These are phyloP conservation scores for Beta corolliflora DNA, from an alignment of 179 eudicot species.

Conservation along the genomic window DNA sequence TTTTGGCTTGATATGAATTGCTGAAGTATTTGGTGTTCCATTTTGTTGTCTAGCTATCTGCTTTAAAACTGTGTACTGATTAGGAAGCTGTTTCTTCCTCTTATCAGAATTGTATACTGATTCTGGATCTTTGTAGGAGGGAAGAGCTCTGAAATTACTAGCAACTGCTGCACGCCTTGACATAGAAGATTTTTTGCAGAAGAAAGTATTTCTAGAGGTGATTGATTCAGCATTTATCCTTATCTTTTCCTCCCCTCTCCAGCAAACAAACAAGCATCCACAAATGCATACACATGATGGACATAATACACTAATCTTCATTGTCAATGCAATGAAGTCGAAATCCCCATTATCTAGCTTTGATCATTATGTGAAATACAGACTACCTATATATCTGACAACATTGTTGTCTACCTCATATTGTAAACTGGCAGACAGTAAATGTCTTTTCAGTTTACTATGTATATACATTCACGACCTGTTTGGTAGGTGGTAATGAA, in stretches of 20 bases:
- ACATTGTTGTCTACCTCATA: background rate
- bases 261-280: background rate
- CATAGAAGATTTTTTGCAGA: slow-evolving; percentile 97
- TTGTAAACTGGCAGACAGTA: background rate
- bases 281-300: background rate
- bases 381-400: background rate
- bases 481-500: too few relatives aligned
- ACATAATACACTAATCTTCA: background rate
- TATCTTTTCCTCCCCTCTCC: background rate
- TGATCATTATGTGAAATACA: background rate
- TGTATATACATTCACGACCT: background rate
- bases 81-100: background rate
- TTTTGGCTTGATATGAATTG: background rate
- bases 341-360: background rate
- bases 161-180: slow-evolving; percentile 98
- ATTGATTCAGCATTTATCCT: slow-evolving; percentile 3
- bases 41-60: background rate
- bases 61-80: background rate
- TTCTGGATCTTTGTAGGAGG: slow-evolving; percentile 56
- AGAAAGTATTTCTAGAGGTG: slow-evolving; percentile 92
- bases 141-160: slow-evolving; percentile 83
- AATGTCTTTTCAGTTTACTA: background rate
- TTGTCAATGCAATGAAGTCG: background rate
- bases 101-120: background rate
- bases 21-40: background rate